phyloP scores from a whole-genome alignment of 1,139 yeast species.

The Blastobotrys elegans region DNA sequence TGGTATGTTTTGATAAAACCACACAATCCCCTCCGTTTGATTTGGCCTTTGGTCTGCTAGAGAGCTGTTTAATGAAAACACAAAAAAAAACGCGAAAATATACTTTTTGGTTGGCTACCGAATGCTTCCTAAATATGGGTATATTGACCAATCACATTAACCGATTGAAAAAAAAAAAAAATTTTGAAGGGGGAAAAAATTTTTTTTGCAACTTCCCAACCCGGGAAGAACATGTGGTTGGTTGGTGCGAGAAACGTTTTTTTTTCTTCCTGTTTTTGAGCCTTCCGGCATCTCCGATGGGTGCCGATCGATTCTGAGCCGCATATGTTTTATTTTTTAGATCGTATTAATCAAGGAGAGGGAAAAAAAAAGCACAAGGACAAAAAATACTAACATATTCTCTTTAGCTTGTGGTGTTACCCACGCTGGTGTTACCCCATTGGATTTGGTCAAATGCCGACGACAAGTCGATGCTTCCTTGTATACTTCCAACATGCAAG shows the following conservation, averaged over 20 bases:
- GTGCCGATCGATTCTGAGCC: no score
- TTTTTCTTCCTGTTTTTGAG: neutral
- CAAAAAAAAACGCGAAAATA: no score
- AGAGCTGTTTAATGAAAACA: no score
- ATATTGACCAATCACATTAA: no score
- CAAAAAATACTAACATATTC: constrained; percentile 2
- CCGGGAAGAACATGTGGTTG: no score
- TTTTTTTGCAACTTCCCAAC: neutral
- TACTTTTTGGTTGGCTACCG: no score
- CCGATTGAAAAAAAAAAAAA: neutral
- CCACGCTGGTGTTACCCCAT: constrained; percentile 86
- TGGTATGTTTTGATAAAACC: constrained; percentile 32
- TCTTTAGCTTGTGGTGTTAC: constrained; percentile 85
- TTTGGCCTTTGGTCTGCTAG: no score
- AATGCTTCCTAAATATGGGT: no score
- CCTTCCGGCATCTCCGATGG: neutral
- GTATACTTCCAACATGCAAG: constrained; percentile 71
- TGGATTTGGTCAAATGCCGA: constrained; percentile 89
- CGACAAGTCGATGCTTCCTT: constrained; percentile 74
- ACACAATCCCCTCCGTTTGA: no score
- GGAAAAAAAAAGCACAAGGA: neutral
- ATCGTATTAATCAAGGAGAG: no score
- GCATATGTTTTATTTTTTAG: no score
- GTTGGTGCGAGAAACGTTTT: no score
- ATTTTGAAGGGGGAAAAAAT: neutral